Evolutionary conservation across 257 asterid genomes (phyloP).

Genomic region (Eucommia ulmoides): DNA sequence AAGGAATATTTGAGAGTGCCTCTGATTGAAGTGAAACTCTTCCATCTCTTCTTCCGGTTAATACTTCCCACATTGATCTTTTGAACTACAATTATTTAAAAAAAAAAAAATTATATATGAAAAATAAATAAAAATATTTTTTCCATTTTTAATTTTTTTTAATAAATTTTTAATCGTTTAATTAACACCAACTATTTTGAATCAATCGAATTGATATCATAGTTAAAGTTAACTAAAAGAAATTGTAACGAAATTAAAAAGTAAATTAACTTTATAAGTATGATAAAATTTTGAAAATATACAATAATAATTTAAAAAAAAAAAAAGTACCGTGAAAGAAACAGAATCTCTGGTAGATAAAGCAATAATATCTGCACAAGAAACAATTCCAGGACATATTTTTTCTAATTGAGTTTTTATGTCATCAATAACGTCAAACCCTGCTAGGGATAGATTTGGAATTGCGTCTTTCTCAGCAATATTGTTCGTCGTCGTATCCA

Average conservation of each 20-base stretch:
- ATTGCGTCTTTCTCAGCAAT: conserved; percentile 19
- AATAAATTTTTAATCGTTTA: no score
- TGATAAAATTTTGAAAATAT: no score
- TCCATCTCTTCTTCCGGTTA: conserved; percentile 42
- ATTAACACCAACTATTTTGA: no score
- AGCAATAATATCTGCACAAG: conserved; percentile 31
- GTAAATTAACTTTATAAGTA: background rate
- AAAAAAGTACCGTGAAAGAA: no score
- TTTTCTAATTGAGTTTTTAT: conserved; percentile 26
- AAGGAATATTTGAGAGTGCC: conserved; percentile 29
- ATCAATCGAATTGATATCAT: background rate
- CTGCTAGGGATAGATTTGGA: conserved; percentile 10
- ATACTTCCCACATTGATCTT: conserved; percentile 28
- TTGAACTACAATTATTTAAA: conserved; percentile 8
- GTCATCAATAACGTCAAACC: conserved; percentile 19
- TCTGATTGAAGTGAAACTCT: conserved; percentile 21
- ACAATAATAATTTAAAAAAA: no score
- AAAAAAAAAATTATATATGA: conserved; percentile 5
- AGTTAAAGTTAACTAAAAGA: background rate
- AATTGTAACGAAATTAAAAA: background rate
- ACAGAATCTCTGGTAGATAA: conserved; percentile 22
- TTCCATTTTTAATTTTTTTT: background rate
- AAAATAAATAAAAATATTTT: conserved; percentile 12
- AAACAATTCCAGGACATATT: conserved; percentile 23
- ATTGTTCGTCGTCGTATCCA: conserved; percentile 19